These are phyloP conservation scores for Tetragonia tetragonoides DNA, from an alignment of 148 eudicot genomes.

Conservation along the genomic window DNA sequence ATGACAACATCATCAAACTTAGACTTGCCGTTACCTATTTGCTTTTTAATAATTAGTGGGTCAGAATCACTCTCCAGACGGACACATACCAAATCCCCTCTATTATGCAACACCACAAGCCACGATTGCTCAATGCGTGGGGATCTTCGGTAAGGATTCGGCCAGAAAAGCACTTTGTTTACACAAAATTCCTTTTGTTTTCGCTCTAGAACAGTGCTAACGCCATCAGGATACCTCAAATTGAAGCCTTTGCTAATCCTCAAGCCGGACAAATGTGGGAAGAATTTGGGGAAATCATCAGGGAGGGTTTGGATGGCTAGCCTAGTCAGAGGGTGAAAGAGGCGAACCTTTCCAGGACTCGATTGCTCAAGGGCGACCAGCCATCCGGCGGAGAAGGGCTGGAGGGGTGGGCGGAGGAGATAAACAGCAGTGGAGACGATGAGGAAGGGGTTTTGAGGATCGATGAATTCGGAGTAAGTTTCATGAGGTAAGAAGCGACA, in stretches of 20 bases:
- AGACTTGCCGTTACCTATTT: background rate
- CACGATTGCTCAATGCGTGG: background rate
- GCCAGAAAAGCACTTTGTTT: background rate
- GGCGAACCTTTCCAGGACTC: background rate
- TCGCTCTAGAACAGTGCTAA: no score
- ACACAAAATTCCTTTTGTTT: background rate
- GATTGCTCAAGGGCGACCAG: conserved; percentile 3
- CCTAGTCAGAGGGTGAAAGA: conserved; percentile 5
- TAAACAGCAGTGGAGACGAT: background rate
- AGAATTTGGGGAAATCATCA: background rate
- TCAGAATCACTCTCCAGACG: background rate
- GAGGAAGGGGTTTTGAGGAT: background rate
- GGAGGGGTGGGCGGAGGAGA: background rate
- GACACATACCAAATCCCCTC: background rate
- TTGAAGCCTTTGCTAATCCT: background rate
- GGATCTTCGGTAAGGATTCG: background rate
- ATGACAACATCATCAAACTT: conserved; percentile 15
- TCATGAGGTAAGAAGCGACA: background rate
- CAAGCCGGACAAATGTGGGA: background rate
- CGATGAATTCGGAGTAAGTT: no score
- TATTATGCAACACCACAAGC: background rate
- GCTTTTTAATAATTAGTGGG: no score
- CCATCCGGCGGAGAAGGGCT: background rate
- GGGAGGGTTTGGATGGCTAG: background rate
- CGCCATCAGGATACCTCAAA: background rate